Base-by-base conservation (phyloP, 352 stramenopile species). In the Phytophthora uliginosa region DNA sequence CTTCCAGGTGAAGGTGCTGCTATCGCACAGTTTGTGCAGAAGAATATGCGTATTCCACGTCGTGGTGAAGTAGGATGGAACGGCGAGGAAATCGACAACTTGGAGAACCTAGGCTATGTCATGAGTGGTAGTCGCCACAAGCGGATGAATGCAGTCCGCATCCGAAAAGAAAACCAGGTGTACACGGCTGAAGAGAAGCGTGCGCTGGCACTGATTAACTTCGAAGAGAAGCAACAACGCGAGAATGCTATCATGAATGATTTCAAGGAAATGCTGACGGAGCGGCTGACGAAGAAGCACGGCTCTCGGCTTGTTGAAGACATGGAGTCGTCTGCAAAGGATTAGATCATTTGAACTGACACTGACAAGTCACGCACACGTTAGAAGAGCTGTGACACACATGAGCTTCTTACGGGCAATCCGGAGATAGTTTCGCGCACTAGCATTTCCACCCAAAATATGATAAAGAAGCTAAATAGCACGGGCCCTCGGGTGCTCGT, bases 91-190 rank as follows among this genome's bases (percentile, higher is more conserved):
- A 99, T 99, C 76, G 97, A 99, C 71, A 88, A 93, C 13, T 90
- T 99, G 60, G 98, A 99, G 84, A 93, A 91, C 13, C 74, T 97
- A 24, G 95, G 95, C 48, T 98, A 98, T 79, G 98, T 99, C 55
- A 99, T 99, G 98, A 99, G 91, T 59, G 98, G 98, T 40, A 99
- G 92, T 59, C 94, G 98, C 42, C 98, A 99, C 85, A 92, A 98
- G 63, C 86, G 97, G 54, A 99, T 99, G 98, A 99, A 99, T 86
- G 98, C 97, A 9, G 95, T 99, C 53, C 97, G 98, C 81, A 97
- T 99, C 60, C 92, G 98, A 38, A 99, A 99, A 85, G 98, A 99
- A 76, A 99, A 99, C 86, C 98, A 99, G 78, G 97, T 99, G 63
- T 99, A 99, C 85, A 98, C 94, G 59, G 98, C 98, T 13, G 98